Evolutionary conservation across 2,329 filamentous ascomycete genomes (phyloP).

Genomic region (Colletotrichum neosansevieriae): DNA sequence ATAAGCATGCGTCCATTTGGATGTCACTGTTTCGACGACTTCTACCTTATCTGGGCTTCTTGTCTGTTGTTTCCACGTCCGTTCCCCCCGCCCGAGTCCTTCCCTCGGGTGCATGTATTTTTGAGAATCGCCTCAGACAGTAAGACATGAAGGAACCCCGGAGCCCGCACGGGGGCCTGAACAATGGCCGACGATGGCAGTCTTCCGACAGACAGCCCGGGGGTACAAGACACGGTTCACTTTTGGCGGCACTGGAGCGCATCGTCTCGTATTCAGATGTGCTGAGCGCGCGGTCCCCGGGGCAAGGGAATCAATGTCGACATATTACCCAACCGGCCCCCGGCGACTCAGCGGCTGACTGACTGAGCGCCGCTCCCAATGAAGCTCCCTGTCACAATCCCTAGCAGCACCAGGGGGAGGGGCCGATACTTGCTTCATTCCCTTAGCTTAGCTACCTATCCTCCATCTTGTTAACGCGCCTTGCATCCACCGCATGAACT

Average conservation of each 20-base stretch:
- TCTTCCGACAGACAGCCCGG: not conserved
- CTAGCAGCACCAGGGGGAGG: not conserved
- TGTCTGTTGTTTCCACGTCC: not conserved
- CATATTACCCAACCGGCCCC: conserved; percentile 17
- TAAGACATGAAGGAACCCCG: too few species aligned
- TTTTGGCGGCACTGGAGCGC: not conserved
- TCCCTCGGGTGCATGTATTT: not conserved
- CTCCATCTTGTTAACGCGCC: not conserved
- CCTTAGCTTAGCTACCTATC: not conserved
- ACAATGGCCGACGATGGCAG: too few species aligned
- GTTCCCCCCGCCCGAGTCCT: conserved; percentile 7
- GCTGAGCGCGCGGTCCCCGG: conserved; percentile 17
- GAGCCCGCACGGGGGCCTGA: too few species aligned
- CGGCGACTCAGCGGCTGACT: conserved; percentile 26
- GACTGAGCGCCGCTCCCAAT: conserved; percentile 21
- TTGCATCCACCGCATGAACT: conserved; percentile 24
- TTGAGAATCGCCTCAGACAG: not conserved
- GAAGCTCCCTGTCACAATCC: conserved; percentile 29
- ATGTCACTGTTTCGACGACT: not conserved
- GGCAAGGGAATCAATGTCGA: conserved; percentile 19
- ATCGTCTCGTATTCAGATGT: conserved; percentile 28
- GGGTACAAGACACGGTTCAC: not conserved
- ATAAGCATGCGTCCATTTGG: conserved; percentile 17
- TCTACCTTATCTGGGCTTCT: conserved; percentile 2
- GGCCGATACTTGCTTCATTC: not conserved